Evolutionary conservation across 2,329 filamentous ascomycete species (phyloP).

Genomic region (Sordariomycetes sp.): DNA sequence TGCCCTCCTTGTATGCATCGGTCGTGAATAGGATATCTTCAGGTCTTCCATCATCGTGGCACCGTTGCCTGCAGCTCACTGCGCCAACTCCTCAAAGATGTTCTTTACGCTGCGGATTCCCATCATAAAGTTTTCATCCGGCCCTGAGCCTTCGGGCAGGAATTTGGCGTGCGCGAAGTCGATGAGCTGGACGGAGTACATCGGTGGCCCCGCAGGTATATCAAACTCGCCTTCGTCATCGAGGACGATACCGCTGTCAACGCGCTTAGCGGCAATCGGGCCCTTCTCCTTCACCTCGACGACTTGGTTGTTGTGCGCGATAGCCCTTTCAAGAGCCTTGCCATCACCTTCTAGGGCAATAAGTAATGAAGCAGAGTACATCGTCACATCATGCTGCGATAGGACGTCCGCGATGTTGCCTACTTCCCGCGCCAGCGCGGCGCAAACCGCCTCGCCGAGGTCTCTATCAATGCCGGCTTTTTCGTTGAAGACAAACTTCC

Average conservation of each 20-base stretch:
- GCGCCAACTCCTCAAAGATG: constrained; percentile 60
- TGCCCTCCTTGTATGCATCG: too few relatives aligned
- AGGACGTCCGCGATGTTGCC: constrained; percentile 42
- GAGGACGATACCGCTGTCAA: constrained; percentile 47
- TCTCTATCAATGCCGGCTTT: constrained; percentile 49
- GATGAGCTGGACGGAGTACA: constrained; percentile 64
- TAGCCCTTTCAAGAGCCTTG: constrained; percentile 37
- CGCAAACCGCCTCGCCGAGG: constrained; percentile 44
- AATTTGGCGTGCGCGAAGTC: constrained; percentile 93
- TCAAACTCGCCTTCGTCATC: constrained; percentile 40
- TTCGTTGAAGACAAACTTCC: constrained; percentile 49
- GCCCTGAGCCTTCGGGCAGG: constrained; percentile 64
- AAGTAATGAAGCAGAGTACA: constrained; percentile 54
- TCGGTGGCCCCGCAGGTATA: constrained; percentile 33
- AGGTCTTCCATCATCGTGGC: too few relatives aligned
- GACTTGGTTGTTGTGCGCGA: constrained; percentile 43
- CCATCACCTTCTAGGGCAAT: constrained; percentile 59
- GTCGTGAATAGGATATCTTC: too few relatives aligned
- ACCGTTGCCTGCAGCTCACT: too few relatives aligned
- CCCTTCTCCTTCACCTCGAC: constrained; percentile 41
- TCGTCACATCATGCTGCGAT: constrained; percentile 47
- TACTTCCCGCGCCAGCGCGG: constrained; percentile 44
- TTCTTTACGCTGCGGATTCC: constrained; percentile 64
- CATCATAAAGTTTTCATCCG: constrained; percentile 72
- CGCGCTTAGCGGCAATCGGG: constrained; percentile 26